These are phyloP conservation scores for Colletotrichum ledebouriae DNA, from an alignment of 2,329 filamentous ascomycete genomes.

Conservation along the genomic window DNA sequence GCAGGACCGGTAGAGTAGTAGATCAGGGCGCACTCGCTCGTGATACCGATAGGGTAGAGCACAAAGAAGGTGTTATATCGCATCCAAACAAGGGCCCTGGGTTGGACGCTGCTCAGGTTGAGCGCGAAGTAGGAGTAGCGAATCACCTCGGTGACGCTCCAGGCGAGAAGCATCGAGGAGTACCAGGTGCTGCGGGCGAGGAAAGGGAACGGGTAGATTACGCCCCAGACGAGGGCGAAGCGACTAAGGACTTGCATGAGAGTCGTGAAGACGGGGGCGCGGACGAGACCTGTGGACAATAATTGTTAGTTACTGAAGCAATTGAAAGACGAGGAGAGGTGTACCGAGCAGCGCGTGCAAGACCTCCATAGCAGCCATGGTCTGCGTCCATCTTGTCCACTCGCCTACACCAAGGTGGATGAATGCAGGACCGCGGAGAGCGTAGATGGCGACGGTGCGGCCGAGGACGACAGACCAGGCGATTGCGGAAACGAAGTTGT, in stretches of 20 bases:
- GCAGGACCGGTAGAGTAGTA: conserved; percentile 76
- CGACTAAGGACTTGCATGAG: conserved; percentile 90
- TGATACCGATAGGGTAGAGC: conserved; percentile 92
- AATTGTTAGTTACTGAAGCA: conserved; percentile 8
- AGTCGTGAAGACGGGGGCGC: conserved; percentile 87
- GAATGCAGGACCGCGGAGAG: conserved; percentile 65
- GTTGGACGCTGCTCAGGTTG: conserved; percentile 73
- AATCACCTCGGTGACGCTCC: conserved; percentile 92
- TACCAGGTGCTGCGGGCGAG: conserved; percentile 74
- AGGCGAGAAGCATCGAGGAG: conserved; percentile 85
- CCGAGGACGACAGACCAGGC: conserved; percentile 85
- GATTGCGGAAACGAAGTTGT: conserved; percentile 83
- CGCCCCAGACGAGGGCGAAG: conserved; percentile 88
- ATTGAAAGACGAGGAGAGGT: conserved; percentile 40
- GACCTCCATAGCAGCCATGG: conserved; percentile 84
- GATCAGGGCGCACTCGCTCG: conserved; percentile 87
- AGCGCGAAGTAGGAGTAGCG: conserved; percentile 93
- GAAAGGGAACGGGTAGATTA: conserved; percentile 80
- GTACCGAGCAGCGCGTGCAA: conserved; percentile 83
- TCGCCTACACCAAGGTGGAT: conserved; percentile 74
- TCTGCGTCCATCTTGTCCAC: conserved; percentile 86
- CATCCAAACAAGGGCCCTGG: conserved; percentile 80
- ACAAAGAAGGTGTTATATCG: conserved; percentile 94
- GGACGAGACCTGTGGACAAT: conserved; percentile 77
- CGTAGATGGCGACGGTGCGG: conserved; percentile 70